Evolutionary conservation across 192 early-diverging fungal species (phyloP).

Genomic region (Diversispora epigaea): DNA sequence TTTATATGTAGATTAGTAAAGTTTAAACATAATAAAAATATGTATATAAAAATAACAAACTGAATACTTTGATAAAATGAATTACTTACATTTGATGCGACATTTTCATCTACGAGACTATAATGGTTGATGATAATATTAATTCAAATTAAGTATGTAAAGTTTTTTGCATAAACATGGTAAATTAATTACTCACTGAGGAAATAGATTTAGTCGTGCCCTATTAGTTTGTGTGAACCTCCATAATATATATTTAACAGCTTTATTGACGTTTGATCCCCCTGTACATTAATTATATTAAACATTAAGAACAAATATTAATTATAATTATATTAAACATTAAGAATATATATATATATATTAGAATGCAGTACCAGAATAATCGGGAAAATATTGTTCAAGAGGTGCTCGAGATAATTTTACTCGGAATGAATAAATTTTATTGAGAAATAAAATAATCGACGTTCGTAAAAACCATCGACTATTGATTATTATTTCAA

Average conservation of each 20-base stretch:
- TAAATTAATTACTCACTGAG: slow-evolving; percentile 67
- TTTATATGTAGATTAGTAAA: too few species aligned
- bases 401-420: slow-evolving; percentile 80
- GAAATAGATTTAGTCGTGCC: slow-evolving; percentile 77
- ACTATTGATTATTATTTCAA: slow-evolving; percentile 90
- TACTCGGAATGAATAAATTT: slow-evolving; percentile 82
- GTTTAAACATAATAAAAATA: too few species aligned
- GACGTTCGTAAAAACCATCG: slow-evolving; percentile 90
- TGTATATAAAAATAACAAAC: neutral
- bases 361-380: slow-evolving; percentile 56
- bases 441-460: slow-evolving; percentile 93
- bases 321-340: too few species aligned
- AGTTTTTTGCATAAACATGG: neutral
- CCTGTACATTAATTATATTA: slow-evolving; percentile 36
- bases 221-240: slow-evolving; percentile 84
- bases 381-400: slow-evolving; percentile 85
- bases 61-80: neutral
- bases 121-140: slow-evolving; percentile 20
- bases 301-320: neutral
- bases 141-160: neutral
- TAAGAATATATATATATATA: too few species aligned
- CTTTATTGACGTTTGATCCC: slow-evolving; percentile 76
- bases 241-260: slow-evolving; percentile 86
- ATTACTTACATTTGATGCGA: slow-evolving; percentile 74
- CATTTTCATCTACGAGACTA: slow-evolving; percentile 85